These are phyloP conservation scores for Albizia julibrissin DNA, from an alignment of 306 rosid genomes.

Conservation along the genomic window DNA sequence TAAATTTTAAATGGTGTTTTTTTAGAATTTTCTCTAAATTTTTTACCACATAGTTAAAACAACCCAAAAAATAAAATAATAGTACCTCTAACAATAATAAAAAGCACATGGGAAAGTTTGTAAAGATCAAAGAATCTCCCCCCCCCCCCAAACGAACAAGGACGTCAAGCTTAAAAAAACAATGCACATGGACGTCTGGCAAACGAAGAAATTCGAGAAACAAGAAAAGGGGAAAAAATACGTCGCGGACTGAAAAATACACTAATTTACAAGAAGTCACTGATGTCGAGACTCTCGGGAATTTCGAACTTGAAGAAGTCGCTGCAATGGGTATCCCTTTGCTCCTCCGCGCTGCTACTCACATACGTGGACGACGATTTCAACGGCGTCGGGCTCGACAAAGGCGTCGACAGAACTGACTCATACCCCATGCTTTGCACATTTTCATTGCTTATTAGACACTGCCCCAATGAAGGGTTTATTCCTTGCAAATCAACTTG, in stretches of 20 bases:
- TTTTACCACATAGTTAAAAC: not conserved
- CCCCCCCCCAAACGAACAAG: constrained; percentile 25
- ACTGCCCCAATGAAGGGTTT: constrained; percentile 37
- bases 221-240: not conserved
- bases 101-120: not conserved
- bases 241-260: not conserved
- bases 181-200: constrained; percentile 29
- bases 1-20: too few relatives aligned
- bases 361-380: constrained; percentile 65
- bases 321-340: constrained; percentile 75
- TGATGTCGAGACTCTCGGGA: constrained; percentile 78
- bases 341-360: constrained; percentile 73
- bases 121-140: not conserved
- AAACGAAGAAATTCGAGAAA: constrained; percentile 11
- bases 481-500: constrained; percentile 37
- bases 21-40: too few relatives aligned
- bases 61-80: not conserved
- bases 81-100: not conserved
- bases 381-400: constrained; percentile 64
- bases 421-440: constrained; percentile 46
- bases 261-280: constrained; percentile 64
- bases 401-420: constrained; percentile 64
- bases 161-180: not conserved
- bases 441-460: constrained; percentile 31
- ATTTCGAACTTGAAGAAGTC: constrained; percentile 74